Conservation (phyloP, 306 rosid species). For the Castanospermum australe region DNA sequence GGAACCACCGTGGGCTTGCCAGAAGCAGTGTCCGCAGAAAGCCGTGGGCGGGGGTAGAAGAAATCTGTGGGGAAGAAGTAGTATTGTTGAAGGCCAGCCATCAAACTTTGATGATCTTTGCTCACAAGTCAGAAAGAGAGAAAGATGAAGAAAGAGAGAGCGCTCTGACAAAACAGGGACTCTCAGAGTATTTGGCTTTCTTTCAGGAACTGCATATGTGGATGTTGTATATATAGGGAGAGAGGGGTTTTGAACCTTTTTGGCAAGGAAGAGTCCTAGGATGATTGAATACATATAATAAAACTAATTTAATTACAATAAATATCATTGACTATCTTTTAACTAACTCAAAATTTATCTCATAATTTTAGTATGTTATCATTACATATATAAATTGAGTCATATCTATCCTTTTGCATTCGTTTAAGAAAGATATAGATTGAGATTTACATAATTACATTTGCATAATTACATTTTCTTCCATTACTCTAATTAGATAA, state of each 20-base stretch:
- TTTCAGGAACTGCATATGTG: background rate
- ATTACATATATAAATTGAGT: too few relatives aligned
- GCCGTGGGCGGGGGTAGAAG: constrained; percentile 36
- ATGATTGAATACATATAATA: too few relatives aligned
- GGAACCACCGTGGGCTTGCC: background rate
- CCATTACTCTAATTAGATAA: too few relatives aligned
- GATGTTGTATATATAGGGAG: background rate
- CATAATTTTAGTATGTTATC: too few relatives aligned
- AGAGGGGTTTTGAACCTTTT: background rate
- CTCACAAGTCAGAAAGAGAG: too few relatives aligned
- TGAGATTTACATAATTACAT: too few relatives aligned
- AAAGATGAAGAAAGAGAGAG: background rate
- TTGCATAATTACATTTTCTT: too few relatives aligned
- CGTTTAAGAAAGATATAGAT: too few relatives aligned
- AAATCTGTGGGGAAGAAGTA: constrained; percentile 52
- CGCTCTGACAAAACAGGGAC: background rate
- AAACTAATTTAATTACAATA: too few relatives aligned
- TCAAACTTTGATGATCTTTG: background rate
- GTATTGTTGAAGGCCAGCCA: constrained; percentile 59
- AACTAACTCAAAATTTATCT: too few relatives aligned
- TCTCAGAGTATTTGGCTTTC: background rate
- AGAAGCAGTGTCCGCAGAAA: background rate
- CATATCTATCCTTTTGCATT: too few relatives aligned
- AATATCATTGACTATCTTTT: too few relatives aligned
- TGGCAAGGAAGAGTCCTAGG: background rate